Base-by-base conservation (phyloP, 495 filamentous ascomycete genomes). In the Eremomyces bilateralis region DNA sequence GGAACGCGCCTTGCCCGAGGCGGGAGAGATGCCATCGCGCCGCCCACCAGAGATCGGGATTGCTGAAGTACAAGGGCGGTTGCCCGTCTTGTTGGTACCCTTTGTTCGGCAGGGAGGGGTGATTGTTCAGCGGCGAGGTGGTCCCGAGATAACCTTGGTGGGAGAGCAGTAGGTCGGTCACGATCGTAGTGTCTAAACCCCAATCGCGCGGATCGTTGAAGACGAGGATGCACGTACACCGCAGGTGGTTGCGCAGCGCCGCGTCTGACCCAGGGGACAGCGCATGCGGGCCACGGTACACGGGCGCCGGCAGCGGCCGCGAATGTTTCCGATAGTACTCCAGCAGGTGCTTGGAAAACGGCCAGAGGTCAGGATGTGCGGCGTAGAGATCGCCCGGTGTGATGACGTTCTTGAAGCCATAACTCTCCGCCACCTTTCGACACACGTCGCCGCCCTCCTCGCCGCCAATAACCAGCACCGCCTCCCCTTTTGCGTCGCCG, bases 171-270 rank as follows among this genome's bases (percentile, higher is more conserved):
- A 91, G 48, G 52, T 97, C 88, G 36, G 72, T 42, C 29, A 94
- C 69, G 38, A 97, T 44, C 45, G 84, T 78, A 4, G 68, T 66
- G 52, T 91, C 80, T n/a, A 88, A 62, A 4, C 70, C 82, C 84
- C 85, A 94, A 60, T 94, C 85, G 18, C 88, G 68, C 8, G 88
- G 80, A 53, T 91, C 81, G 52, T 85, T 80, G 59, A 75, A 91
- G 21, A 93, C 72, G 48, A 93, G 71, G 31, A 97, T 67, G 6
- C 12, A 11, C 30, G 6, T 32, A 17, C 13, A 6, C 6, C 12
- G 5, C 6, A 17, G 24, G 24, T 28, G 24, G 24, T 8, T 28
- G 24, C 24, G 24, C 8, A 13, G 13, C 24, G 24, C 8, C 13
- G 83, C 81, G 48, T 80, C 74, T 10, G 44, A 94, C 69, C 41